A percentile compares a stretch with the other conserved stretches of the same genome.
These are phyloP conservation scores for Wickerhamiella qilinensis DNA, from an alignment of 805 yeast species.

Conservation along the genomic window DNA sequence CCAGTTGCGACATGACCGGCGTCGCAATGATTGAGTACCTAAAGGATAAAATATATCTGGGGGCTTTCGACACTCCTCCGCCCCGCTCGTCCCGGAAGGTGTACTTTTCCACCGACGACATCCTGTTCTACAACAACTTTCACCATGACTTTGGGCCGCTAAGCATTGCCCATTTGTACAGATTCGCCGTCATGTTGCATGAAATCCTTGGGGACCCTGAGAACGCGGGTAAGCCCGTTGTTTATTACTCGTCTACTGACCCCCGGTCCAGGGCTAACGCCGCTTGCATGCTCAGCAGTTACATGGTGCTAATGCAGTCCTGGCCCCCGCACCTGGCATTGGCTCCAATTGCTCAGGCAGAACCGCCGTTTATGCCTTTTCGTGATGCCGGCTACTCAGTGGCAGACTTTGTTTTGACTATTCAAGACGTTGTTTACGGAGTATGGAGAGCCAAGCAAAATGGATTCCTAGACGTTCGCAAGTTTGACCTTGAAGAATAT, in stretches of 20 bases:
- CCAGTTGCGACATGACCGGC: not conserved
- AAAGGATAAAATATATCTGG: constrained; percentile 49
- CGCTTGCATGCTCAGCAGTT: constrained; percentile 84
- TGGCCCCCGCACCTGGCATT: constrained; percentile 98
- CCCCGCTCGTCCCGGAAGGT: constrained; percentile 58
- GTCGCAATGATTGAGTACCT: constrained; percentile 22
- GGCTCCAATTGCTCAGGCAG: constrained; percentile 83
- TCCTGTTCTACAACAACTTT: constrained; percentile 85
- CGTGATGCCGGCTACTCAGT: constrained; percentile 95
- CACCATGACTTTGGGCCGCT: constrained; percentile 95
- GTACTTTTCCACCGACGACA: constrained; percentile 83
- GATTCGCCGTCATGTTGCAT: constrained; percentile 90
- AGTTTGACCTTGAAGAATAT: constrained; percentile 81
- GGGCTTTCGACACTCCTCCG: constrained; percentile 73
- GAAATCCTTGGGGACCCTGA: constrained; percentile 74
- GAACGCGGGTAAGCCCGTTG: constrained; percentile 77
- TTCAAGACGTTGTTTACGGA: constrained; percentile 91
- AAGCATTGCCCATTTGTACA: constrained; percentile 79
- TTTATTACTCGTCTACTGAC: constrained; percentile 71
- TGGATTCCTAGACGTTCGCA: constrained; percentile 63
- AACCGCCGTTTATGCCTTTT: constrained; percentile 87
- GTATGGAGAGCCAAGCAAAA: constrained; percentile 96
- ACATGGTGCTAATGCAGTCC: constrained; percentile 84
- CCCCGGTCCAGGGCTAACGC: constrained; percentile 80
- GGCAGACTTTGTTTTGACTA: constrained; percentile 84